These are phyloP conservation scores for Oryza brachyantha DNA, from an alignment of 176 grass and related monocot species.

Conservation along the genomic window DNA sequence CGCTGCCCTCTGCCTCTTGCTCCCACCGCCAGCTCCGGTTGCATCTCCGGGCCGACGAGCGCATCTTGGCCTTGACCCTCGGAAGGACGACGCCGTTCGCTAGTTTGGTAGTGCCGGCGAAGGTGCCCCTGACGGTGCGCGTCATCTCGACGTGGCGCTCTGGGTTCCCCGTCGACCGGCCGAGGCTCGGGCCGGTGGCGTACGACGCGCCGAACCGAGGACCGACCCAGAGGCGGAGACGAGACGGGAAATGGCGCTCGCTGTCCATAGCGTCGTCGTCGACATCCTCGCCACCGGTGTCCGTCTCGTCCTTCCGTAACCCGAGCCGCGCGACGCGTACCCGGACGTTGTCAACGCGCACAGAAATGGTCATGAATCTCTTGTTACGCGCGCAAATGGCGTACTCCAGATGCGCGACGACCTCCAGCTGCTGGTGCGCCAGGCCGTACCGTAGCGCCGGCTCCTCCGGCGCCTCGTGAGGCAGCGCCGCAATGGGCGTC, in stretches of 20 bases:
- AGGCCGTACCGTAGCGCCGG: constrained; percentile 67
- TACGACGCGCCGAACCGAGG: constrained; percentile 64
- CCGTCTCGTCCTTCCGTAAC: constrained; percentile 36
- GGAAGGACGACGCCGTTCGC: background rate
- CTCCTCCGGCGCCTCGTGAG: constrained; percentile 50
- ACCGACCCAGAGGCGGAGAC: constrained; percentile 71
- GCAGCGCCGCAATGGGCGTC: constrained; percentile 9
- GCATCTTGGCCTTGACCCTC: constrained; percentile 52
- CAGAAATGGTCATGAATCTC: constrained; percentile 49
- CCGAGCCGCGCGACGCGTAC: constrained; percentile 62
- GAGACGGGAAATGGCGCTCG: constrained; percentile 77
- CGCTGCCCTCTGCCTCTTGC: constrained; percentile 77
- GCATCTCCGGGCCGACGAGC: constrained; percentile 43
- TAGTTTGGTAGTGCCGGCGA: constrained; percentile 38
- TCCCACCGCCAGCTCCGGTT: constrained; percentile 86
- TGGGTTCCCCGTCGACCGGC: constrained; percentile 84
- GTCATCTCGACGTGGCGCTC: constrained; percentile 66
- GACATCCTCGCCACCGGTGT: background rate
- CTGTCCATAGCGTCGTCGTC: constrained; percentile 37
- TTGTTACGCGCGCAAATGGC: constrained; percentile 33
- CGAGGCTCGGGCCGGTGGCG: constrained; percentile 76
- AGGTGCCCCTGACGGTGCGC: constrained; percentile 62
- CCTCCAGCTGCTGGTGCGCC: constrained; percentile 75
- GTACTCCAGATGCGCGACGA: constrained; percentile 64
- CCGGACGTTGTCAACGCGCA: constrained; percentile 70